Evolutionary conservation across 345 rosid genomes (phyloP).

Genomic region (Punica granatum): DNA sequence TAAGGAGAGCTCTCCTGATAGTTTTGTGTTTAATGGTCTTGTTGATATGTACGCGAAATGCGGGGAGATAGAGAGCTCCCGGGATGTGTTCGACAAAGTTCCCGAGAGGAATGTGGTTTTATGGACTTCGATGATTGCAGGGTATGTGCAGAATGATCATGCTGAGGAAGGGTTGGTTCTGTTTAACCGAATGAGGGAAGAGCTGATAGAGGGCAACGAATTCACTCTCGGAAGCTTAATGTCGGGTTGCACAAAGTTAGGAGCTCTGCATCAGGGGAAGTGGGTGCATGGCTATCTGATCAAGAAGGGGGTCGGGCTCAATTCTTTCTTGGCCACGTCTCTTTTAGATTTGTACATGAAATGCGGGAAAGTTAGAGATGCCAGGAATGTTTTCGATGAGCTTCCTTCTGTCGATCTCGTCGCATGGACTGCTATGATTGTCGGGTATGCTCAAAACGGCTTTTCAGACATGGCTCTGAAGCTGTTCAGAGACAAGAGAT

Average conservation of each 20-base stretch:
- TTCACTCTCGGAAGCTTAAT: constrained; percentile 58
- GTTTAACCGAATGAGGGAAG: constrained; percentile 68
- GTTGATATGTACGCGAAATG: constrained; percentile 82
- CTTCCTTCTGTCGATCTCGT: constrained; percentile 43
- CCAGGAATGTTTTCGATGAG: constrained; percentile 43
- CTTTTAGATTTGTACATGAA: constrained; percentile 73
- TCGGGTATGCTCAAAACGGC: constrained; percentile 66
- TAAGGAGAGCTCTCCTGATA: constrained; percentile 44
- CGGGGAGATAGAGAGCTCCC: constrained; percentile 33
- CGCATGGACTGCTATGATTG: constrained; percentile 89
- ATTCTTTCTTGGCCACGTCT: constrained; percentile 53
- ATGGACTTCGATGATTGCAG: constrained; percentile 84
- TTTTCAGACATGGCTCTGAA: constrained; percentile 41
- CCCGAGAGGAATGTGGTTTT: constrained; percentile 47
- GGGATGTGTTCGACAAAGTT: constrained; percentile 41
- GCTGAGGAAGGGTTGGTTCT: constrained; percentile 40
- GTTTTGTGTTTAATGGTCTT: constrained; percentile 59
- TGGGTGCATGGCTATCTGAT: constrained; percentile 51
- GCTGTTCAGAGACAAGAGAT: constrained; percentile 49
- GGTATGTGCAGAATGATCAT: constrained; percentile 61
- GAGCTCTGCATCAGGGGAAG: constrained; percentile 67
- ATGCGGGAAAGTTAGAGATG: constrained; percentile 53
- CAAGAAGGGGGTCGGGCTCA: constrained; percentile 51
- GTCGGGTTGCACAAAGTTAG: constrained; percentile 61
- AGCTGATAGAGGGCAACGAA: constrained; percentile 36